Conservation (phyloP, 441 rosid species). For the Iberis amara region DNA sequence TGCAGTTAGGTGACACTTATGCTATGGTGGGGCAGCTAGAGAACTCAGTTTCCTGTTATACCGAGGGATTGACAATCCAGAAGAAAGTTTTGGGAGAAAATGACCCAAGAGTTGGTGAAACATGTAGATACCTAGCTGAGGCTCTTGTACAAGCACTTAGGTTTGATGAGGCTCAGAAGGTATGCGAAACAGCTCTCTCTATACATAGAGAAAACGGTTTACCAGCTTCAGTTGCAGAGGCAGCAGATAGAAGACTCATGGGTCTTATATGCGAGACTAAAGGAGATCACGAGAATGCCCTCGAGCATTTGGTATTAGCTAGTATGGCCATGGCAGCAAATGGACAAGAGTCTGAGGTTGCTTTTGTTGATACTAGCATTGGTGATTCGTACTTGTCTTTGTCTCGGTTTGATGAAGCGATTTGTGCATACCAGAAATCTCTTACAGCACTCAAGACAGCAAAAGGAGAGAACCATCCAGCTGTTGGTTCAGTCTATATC, state of each 20-base stretch:
- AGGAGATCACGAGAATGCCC: constrained; percentile 65
- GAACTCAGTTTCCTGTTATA: constrained; percentile 49
- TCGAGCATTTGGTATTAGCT: constrained; percentile 67
- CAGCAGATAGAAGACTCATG: constrained; percentile 69
- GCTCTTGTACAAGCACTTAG: constrained; percentile 65
- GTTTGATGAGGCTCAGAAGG: constrained; percentile 51
- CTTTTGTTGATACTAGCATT: constrained; percentile 62
- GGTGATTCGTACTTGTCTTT: constrained; percentile 64
- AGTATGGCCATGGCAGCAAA: constrained; percentile 64
- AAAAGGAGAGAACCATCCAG: constrained; percentile 68
- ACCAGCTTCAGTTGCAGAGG: constrained; percentile 54
- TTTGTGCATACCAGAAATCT: constrained; percentile 67
- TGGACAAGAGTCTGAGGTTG: constrained; percentile 64
- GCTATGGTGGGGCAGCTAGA: constrained; percentile 68
- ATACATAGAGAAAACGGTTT: constrained; percentile 49
- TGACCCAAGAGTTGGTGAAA: constrained; percentile 65
- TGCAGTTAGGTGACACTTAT: constrained; percentile 73
- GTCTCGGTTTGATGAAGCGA: constrained; percentile 58
- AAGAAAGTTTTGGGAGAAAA: constrained; percentile 52
- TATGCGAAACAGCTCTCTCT: constrained; percentile 53
- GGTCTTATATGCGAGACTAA: constrained; percentile 70
- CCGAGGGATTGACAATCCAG: constrained; percentile 49
- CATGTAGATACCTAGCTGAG: constrained; percentile 61
- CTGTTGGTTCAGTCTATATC: constrained; percentile 56
- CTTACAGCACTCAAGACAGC: constrained; percentile 53